Base-by-base conservation (phyloP, 2,329 filamentous ascomycete genomes). In the Cladophialophora chaetospira region DNA sequence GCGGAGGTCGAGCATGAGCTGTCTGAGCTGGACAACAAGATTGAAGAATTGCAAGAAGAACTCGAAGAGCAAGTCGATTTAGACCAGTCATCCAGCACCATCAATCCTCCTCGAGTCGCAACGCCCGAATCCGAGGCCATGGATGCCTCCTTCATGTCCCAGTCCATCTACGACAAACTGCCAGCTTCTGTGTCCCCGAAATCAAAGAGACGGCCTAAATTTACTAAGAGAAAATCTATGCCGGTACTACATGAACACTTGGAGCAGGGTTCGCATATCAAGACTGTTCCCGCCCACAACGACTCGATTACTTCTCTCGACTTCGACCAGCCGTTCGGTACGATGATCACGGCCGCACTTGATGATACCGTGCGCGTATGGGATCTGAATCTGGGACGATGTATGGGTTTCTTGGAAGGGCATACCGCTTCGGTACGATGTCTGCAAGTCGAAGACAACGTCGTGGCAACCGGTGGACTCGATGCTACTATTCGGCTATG, bases 271-370 rank as follows among this genome's bases (percentile, higher is more conserved):
- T 91, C 89, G 29, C 85, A 83, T 67, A 96, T 99, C 67, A 88
- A 88, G 65, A 90, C 97, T 71, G 82, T 97, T 55, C 87, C 89
- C 65, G 91, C 93, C 2, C 94, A 99, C 72, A 86, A 85, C 50
- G 94, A 99, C 70, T 83, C 82, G 56, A 88, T 99, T 61, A 96
- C 92, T 0, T 88, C 93, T 5, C 72, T 99, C 60, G 94, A 97
- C 74, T 99, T 99, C 72, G 94, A 99, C 71, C 88, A 88, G n/a
- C 94, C 94, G 0, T 97, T 97, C 72, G 94, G 94, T 13, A 95
- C 91, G 17, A 85, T 97, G 83, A 91, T 97, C 4, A 93, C 91
- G 5, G 88, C 94, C 8, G 89, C 92, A 8, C 77, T 97, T 67
- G 94, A 99, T 70, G 94, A 99, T 71, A 92, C 91, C 1, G 88